Base-by-base conservation (phyloP, 2,329 filamentous ascomycete species). In the Tolypocladium endophyticum region DNA sequence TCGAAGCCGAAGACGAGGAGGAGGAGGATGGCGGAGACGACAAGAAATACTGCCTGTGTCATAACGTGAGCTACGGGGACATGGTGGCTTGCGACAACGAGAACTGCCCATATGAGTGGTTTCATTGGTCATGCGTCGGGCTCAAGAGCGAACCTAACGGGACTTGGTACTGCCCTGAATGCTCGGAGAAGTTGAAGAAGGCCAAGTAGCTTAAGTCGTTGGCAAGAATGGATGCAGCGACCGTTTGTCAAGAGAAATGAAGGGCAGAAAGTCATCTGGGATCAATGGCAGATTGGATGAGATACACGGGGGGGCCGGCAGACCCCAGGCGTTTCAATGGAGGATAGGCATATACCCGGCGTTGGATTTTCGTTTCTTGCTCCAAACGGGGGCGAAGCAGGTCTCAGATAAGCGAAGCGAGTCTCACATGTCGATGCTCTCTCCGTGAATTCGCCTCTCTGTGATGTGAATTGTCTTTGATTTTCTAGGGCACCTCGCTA, bases 71-170 rank as follows among this genome's bases (percentile, higher is more conserved):
- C 72, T 92, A 89, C 69, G 90, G 90, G 62, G 88, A 93, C 69
- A 94, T 94, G 90, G 89, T 94, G 63, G 90, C 89, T 36, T 94
- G 90, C 76, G 90, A 94, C 76, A 93, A 93, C 72, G 85, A 88
- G 60, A 81, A 87, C 64, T 94, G 90, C 73, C 85, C 86, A 55
- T 89, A 84, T 69, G 89, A 94, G 75, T 94, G 90, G 90, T 94
- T 94, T 72, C 90, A 94, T 74, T 94, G 89, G 88, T 85, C 79
- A 52, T 88, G 86, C 66, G 86, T 88, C 56, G 84, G 85, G 25
- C 77, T 88, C 38, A 87, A 86, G 72, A 86, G 81, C 66, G 85
- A 87, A 70, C 86, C 86, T 9, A 83, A 82, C 59, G 86, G 86
- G 38, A 85, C 79, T 30, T 88, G 86, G 86, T 87, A 82, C 69